Base-by-base conservation (phyloP, 2,329 filamentous ascomycete species). In the Trichophyton equinum region DNA sequence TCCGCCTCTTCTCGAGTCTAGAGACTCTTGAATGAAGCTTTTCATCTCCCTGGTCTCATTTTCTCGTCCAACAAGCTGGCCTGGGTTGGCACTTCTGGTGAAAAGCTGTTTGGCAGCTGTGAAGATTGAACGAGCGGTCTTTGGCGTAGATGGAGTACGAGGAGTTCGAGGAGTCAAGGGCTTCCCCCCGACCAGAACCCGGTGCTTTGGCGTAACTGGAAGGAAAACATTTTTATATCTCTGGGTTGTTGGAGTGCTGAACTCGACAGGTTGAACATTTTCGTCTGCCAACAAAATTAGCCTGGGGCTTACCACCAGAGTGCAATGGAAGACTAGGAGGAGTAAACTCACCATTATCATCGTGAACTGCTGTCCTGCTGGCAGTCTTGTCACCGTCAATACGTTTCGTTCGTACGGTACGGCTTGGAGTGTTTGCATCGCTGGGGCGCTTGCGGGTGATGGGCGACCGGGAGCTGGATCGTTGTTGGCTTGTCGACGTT, bases 51-150 rank as follows among this genome's bases (percentile, higher is more conserved):
- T 76, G 78, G 69, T 81, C 73, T 88, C 82, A 57, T 74, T 76
- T 33, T 95, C 89, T 53, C 91, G 85, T 57, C 91, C 91, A 61
- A 95, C 81, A 11, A 96, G 78, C 66, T 85, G 82, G 1, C 86
- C 84, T 1, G 89, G 87, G 61, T 86, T 85, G 7, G 87, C 84
- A 64, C 88, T 88, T 57, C 90, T 85, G 5, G 88, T 85, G 70
- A 99, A 99, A 2, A 95, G 76, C 69, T 96, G 90, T 33, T 92
- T 85, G 15, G 91, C 94, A 63, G 86, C 81, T 64, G 94, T 90
- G 73, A 96, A 97, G 42, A 96, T 80, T 0, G 90, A 94, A 60
- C 85, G 84, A 22, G 82, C 77, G 9, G 83, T 78, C 60, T 75
- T 75, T 30, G 83, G 82, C 5, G 88, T 88, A 38, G 81, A 77